Conservation (phyloP, 805 yeast genomes). For the Candida endomychidarum region DNA sequence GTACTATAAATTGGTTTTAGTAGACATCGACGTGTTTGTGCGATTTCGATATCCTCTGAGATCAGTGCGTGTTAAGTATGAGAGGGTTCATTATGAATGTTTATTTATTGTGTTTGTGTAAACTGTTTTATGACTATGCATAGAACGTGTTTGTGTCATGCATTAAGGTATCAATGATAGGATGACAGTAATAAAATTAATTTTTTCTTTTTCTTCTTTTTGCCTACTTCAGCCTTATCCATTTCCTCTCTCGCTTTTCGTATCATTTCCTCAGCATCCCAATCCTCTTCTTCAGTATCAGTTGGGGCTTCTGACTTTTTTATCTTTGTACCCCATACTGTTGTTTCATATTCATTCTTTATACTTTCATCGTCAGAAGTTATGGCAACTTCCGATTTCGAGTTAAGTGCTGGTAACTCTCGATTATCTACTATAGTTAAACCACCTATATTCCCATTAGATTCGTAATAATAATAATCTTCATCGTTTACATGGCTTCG, state of each 20-base stretch:
- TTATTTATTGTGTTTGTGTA: too few relatives aligned
- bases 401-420: slow-evolving; percentile 32
- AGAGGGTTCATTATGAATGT: too few relatives aligned
- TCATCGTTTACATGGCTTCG: slow-evolving; percentile 24
- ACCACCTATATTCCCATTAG: slow-evolving; percentile 27
- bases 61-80: too few relatives aligned
- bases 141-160: too few relatives aligned
- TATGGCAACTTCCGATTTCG: not conserved
- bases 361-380: slow-evolving; percentile 10
- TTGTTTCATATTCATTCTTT: slow-evolving; percentile 35
- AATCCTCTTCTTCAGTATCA: slow-evolving; percentile 37
- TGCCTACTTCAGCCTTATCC: slow-evolving; percentile 29
- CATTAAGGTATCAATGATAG: too few relatives aligned
- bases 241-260: slow-evolving; percentile 52
- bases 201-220: slow-evolving; percentile 51
- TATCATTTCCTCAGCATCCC: slow-evolving; percentile 53
- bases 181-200: slow-evolving; percentile 26
- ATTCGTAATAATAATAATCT: slow-evolving; percentile 21
- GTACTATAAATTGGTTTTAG: slow-evolving; percentile 27
- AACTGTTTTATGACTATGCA: too few relatives aligned
- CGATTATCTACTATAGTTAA: slow-evolving; percentile 38
- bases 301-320: slow-evolving; percentile 36
- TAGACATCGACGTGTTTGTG: slow-evolving; percentile 5
- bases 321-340: slow-evolving; percentile 78
- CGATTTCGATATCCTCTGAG: not conserved